These are phyloP conservation scores for Elaeis oleifera DNA, from an alignment of 202 grass and related monocot genomes.

Conservation along the genomic window DNA sequence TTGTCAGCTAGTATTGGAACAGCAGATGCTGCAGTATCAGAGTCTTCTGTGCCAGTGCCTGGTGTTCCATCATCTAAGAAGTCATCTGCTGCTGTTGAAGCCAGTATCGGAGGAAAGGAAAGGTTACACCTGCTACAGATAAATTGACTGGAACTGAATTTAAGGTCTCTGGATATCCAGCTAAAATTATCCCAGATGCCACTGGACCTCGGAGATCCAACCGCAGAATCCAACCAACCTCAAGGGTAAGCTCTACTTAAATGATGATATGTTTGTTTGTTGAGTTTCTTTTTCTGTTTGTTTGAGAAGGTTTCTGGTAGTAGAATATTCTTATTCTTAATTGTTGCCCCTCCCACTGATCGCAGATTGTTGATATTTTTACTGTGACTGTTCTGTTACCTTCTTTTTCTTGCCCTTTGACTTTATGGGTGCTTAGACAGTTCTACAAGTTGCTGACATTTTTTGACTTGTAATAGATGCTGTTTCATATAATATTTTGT, in stretches of 20 bases:
- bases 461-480: too few species aligned
- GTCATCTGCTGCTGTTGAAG: constrained; percentile 19
- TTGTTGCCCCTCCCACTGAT: too few species aligned
- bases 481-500: too few species aligned
- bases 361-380: too few species aligned
- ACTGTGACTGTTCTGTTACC: too few species aligned
- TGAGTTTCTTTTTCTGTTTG: too few species aligned
- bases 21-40: constrained; percentile 26
- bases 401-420: too few species aligned
- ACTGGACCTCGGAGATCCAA: constrained; percentile 81
- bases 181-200: constrained; percentile 37
- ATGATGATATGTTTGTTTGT: too few species aligned
- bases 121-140: constrained; percentile 28
- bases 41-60: constrained; percentile 25
- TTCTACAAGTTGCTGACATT: too few species aligned
- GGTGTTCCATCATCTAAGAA: constrained; percentile 35
- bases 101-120: constrained; percentile 34
- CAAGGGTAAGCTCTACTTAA: constrained; percentile 45
- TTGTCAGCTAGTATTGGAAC: constrained; percentile 4
- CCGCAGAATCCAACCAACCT: constrained; percentile 92
- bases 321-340: too few species aligned
- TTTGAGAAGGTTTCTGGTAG: too few species aligned
- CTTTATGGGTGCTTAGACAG: too few species aligned
- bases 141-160: constrained; percentile 29
- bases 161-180: constrained; percentile 37